Conservation (phyloP, 106 monocot species). For the Dendrobium officinale region DNA sequence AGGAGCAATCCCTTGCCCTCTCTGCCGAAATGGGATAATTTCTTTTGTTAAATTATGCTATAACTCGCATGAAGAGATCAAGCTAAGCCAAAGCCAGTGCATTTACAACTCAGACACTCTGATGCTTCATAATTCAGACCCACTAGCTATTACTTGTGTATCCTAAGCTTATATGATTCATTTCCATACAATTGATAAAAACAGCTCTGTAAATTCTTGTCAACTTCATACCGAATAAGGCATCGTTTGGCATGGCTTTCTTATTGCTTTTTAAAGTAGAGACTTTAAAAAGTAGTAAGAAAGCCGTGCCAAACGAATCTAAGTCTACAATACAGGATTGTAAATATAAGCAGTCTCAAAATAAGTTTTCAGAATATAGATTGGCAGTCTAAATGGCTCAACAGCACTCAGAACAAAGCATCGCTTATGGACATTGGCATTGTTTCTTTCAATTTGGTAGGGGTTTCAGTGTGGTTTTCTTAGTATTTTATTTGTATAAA, state of each 20-base stretch:
- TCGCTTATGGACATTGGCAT: too few relatives aligned
- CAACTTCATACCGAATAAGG: background rate
- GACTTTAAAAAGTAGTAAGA: too few relatives aligned
- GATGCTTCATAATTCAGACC: background rate
- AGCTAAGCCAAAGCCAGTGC: slow-evolving; percentile 12
- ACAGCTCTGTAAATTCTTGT: background rate
- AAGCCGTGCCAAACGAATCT: too few relatives aligned
- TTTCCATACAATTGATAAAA: background rate
- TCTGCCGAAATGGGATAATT: slow-evolving; percentile 54
- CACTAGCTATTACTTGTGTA: background rate
- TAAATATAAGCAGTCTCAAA: background rate
- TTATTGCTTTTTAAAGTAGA: too few relatives aligned
- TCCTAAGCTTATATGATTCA: background rate
- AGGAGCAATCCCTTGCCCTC: slow-evolving; percentile 64
- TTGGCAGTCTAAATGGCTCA: too few relatives aligned
- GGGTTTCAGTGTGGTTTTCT: too few relatives aligned
- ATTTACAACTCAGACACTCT: background rate
- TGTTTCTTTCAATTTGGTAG: too few relatives aligned
- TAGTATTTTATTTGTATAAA: too few relatives aligned
- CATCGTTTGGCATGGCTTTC: too few relatives aligned
- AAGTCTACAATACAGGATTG: background rate
- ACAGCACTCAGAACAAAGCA: too few relatives aligned
- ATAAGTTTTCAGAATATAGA: background rate
- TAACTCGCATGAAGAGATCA: slow-evolving; percentile 13
- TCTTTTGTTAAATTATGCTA: slow-evolving; percentile 36